Base-by-base conservation (phyloP, 2,329 filamentous ascomycete genomes). In the Trichoderma aggressivum region DNA sequence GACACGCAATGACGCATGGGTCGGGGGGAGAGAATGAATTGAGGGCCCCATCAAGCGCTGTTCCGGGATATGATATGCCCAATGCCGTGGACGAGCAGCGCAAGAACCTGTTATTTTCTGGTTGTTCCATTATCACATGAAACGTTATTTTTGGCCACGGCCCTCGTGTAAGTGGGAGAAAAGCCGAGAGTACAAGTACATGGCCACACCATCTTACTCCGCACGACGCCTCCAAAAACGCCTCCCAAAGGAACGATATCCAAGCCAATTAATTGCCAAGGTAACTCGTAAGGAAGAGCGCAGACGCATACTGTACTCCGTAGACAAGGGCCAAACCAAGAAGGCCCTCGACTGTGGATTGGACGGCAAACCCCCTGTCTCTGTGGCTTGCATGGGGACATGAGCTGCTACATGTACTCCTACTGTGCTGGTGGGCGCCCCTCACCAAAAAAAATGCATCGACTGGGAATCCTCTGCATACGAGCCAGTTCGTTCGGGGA, bases 1-100 rank as follows among this genome's bases (percentile, higher is more conserved):
- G 39, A 28, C 24, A 66, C 24, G 55, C 43, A 36, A 71, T 71
- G 69, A 62, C 70, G 34, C 62, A 71, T 67, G 63, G 63, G 70
- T n/a, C 8, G 43, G 62, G 28, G 18, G 70, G 36, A 16, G 5
- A 39, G 10, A 43, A n/a, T n/a, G 16, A 71, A 39, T 56, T 34
- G 18, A 56, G 59, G 32, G 24, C 26, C 21, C 36, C 32, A 59
- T 50, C 16, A 59, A 59, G 32, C 43, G 43, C 43, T 62, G 24
- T 67, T 28, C 67, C 32, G 59, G 55, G 56, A 53, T 21, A 47
- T 16, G 26, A 59, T 59, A n/a, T 32, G 53, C 39, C 32, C 18
- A 30, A 21, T 32, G 34, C 34, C 53, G 47, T 53, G 18, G 43
- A 50, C 4, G n/a, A 21, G 43, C 43, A 21, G 47, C 32, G n/a